Evolutionary conservation across 345 rosid genomes (phyloP).

Genomic region (Salix udensis): DNA sequence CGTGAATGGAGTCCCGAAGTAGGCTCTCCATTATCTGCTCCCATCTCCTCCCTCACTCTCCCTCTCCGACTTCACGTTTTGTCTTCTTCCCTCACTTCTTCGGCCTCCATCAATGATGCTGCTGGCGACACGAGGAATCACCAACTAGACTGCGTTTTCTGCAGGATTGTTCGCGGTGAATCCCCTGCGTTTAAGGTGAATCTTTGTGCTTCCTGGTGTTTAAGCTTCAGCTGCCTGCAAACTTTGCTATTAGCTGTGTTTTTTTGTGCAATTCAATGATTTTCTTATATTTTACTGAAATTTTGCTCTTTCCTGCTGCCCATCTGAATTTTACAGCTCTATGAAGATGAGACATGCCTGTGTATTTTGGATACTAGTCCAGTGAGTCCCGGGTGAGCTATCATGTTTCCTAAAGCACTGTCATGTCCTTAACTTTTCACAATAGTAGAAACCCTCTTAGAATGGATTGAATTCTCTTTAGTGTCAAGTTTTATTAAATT

Average conservation of each 20-base stretch:
- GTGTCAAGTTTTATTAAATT: too few species aligned
- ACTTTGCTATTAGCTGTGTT: background rate
- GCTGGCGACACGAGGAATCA: slow-evolving; percentile 2
- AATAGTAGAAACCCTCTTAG: background rate
- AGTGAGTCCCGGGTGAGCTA: slow-evolving; percentile 81
- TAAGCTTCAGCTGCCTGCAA: background rate
- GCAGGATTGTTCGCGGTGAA: slow-evolving; percentile 71
- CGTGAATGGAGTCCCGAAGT: slow-evolving; percentile 46
- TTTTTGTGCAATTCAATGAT: background rate
- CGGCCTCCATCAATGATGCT: slow-evolving; percentile 20
- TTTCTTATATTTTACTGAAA: background rate
- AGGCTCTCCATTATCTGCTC: slow-evolving; percentile 68
- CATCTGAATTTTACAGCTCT: slow-evolving; percentile 45
- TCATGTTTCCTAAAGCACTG: slow-evolving; percentile 16
- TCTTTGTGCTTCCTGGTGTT: background rate
- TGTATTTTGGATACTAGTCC: slow-evolving; percentile 86
- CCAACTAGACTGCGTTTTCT: slow-evolving; percentile 67
- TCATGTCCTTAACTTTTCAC: background rate
- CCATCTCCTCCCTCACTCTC: slow-evolving; percentile 45
- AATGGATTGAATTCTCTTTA: background rate
- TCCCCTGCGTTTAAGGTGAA: slow-evolving; percentile 68
- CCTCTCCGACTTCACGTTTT: slow-evolving; percentile 20
- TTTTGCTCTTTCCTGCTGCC: background rate
- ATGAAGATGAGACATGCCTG: slow-evolving; percentile 82
- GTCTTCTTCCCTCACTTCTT: slow-evolving; percentile 34